These are phyloP conservation scores for Gentiana dahurica DNA, from an alignment of 257 asterid genomes.

Conservation along the genomic window DNA sequence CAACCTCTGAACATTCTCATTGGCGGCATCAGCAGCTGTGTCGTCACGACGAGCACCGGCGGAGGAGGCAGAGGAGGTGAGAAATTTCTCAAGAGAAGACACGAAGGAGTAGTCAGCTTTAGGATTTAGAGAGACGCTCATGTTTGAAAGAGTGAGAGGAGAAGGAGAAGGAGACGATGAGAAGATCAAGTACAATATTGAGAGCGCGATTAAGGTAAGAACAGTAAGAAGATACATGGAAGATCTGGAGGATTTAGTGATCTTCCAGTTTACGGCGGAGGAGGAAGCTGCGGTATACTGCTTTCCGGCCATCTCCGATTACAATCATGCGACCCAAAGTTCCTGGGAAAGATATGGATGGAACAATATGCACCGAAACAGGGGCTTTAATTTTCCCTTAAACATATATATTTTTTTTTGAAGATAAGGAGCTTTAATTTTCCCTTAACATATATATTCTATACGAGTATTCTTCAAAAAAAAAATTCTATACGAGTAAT, in stretches of 20 bases:
- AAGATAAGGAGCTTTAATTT: too few relatives aligned
- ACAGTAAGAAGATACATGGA: conserved; percentile 25
- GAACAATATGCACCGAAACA: too few relatives aligned
- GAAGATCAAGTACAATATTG: conserved; percentile 42
- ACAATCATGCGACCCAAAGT: too few relatives aligned
- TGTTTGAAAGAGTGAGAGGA: conserved; percentile 10
- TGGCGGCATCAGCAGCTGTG: conserved; percentile 28
- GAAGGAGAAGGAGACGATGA: conserved; percentile 28
- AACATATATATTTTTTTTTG: too few relatives aligned
- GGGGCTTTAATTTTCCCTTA: too few relatives aligned
- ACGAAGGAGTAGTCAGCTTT: conserved; percentile 68
- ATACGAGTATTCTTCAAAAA: too few relatives aligned
- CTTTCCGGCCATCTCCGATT: conserved; percentile 56
- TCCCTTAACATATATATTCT: too few relatives aligned
- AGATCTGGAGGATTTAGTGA: conserved; percentile 37
- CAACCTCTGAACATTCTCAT: conserved; percentile 28
- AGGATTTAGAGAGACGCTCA: conserved; percentile 23
- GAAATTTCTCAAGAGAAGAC: conserved; percentile 70
- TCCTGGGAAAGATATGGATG: too few relatives aligned
- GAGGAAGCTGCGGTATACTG: conserved; percentile 9
- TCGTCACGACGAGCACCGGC: conserved; percentile 17
- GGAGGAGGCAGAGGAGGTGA: conserved; percentile 23
- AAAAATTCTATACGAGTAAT: too few relatives aligned
- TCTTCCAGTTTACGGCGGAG: conserved; percentile 6
- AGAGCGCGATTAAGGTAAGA: conserved; percentile 29